These are phyloP conservation scores for Russula earlei DNA, from an alignment of 768 basidiomycete genomes.

Conservation along the genomic window DNA sequence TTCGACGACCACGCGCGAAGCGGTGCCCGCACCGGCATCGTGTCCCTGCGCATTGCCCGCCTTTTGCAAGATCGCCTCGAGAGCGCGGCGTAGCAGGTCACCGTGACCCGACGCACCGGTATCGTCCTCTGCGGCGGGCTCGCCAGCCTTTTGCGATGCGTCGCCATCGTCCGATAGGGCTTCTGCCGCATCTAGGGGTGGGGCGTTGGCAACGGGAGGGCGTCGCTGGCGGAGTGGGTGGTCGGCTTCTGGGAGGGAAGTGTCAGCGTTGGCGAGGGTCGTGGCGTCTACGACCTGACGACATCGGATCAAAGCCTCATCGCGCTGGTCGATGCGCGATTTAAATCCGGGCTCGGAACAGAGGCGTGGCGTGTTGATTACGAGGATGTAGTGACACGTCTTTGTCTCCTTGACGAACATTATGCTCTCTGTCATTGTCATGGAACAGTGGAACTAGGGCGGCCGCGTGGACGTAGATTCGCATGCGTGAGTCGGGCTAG, in stretches of 20 bases:
- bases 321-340: constrained; percentile 54
- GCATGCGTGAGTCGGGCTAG: background rate
- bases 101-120: background rate
- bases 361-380: constrained; percentile 90
- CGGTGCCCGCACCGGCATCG: background rate
- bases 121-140: background rate
- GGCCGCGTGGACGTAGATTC: constrained; percentile 12
- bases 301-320: constrained; percentile 67
- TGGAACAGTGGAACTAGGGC: constrained; percentile 84
- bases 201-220: background rate
- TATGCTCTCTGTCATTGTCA: constrained; percentile 87
- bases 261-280: constrained; percentile 23
- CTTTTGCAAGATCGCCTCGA: constrained; percentile 15
- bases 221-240: constrained; percentile 33
- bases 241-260: constrained; percentile 39
- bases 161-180: background rate
- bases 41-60: background rate
- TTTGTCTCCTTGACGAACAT: constrained; percentile 88
- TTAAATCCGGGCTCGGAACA: constrained; percentile 92
- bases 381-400: constrained; percentile 89
- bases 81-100: constrained; percentile 12
- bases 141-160: background rate
- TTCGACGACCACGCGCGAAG: constrained; percentile 18
- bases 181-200: constrained; percentile 11
- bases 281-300: constrained; percentile 51